phyloP scores from a whole-genome alignment of 2,329 filamentous ascomycete species.

The Cercospora zeae-maydis region DNA sequence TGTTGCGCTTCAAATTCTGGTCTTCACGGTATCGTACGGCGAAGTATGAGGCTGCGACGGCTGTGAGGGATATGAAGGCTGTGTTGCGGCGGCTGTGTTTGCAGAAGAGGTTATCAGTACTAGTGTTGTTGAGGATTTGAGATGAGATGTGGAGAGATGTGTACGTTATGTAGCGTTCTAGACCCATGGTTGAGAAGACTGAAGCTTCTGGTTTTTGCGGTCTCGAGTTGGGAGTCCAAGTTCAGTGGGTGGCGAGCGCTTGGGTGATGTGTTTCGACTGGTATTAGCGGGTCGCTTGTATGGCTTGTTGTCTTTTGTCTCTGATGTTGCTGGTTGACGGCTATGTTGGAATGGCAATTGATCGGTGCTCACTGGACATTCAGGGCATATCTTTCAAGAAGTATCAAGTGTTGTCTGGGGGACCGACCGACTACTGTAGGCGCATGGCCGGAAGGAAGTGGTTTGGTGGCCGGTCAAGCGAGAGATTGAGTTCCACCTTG shows the following conservation, averaged over 20 bases:
- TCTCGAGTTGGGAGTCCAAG: not conserved
- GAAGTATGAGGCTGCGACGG: slow-evolving; percentile 11
- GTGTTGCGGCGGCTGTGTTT: slow-evolving; percentile 9
- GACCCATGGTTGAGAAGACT: slow-evolving; percentile 1
- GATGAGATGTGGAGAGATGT: not conserved
- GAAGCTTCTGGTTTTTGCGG: not conserved
- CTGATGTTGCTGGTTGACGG: too few species aligned
- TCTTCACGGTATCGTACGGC: slow-evolving; percentile 8
- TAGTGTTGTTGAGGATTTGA: not conserved
- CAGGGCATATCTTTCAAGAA: not conserved
- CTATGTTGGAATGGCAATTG: too few species aligned
- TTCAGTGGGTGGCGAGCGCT: not conserved
- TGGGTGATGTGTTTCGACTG: not conserved
- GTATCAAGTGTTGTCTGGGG: not conserved
- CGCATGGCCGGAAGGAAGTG: not conserved
- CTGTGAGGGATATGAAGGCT: slow-evolving; percentile 8
- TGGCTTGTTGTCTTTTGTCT: not conserved
- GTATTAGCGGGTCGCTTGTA: not conserved
- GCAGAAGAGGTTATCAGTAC: not conserved
- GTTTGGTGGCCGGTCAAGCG: not conserved
- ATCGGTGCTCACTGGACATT: not conserved
- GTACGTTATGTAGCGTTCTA: slow-evolving; percentile 15
- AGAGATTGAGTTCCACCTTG: slow-evolving; percentile 5
- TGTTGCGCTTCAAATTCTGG: slow-evolving; percentile 13
- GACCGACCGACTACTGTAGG: not conserved